Base-by-base conservation (phyloP, 192 early-diverging fungal genomes). In the Haplosporangium gracile region DNA sequence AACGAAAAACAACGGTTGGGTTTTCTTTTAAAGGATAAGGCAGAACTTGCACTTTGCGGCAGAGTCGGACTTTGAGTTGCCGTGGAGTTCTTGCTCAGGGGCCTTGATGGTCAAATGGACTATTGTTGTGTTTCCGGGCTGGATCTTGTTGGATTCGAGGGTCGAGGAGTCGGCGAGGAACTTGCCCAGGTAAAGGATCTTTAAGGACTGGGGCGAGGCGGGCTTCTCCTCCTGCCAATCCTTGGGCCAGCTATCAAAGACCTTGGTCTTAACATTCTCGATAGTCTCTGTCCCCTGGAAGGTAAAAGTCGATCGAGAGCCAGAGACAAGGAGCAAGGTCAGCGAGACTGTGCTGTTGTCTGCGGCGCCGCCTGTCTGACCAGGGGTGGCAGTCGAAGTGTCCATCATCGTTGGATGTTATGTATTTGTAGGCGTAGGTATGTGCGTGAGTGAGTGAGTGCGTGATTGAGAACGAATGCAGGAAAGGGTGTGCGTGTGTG, bases 161-260 rank as follows among this genome's bases (percentile, higher is more conserved):
- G 90, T 89, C 16, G 85, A 82, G 65, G 22, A 72, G 65, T 90
- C 88, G 36, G 89, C 88, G 24, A 90, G 81, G 72, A 90, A 89
- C 78, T 86, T 85, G 53, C 90, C 90, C 68, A 85, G 74, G 70
- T 90, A 89, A 20, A 90, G 82, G 60, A 90, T 89, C 65, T 88
- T 89, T 76, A 90, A 69, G 51, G 78, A 84, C 57, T 88, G 89
- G 18, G 81, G 80, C 5, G 90, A 80, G 6, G 80, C 74, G 3
- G 88, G 88, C 8, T 78, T 83, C 72, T 90, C 90, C 60, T 90
- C 90, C 18, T 86, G 76, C 90, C 88, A 89, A 40, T 90, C 90
- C 82, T 82, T 88, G 53, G 90, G 90, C 90, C 90, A 90, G 40
- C 57, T 79, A 32, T 88, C 88, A 63, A 80, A 88, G 47, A 89